A percentile compares a stretch with the other conserved stretches of the same genome.
Evolutionary conservation across 2,329 filamentous ascomycete species (phyloP).

Genomic region (Septoria linicola): DNA sequence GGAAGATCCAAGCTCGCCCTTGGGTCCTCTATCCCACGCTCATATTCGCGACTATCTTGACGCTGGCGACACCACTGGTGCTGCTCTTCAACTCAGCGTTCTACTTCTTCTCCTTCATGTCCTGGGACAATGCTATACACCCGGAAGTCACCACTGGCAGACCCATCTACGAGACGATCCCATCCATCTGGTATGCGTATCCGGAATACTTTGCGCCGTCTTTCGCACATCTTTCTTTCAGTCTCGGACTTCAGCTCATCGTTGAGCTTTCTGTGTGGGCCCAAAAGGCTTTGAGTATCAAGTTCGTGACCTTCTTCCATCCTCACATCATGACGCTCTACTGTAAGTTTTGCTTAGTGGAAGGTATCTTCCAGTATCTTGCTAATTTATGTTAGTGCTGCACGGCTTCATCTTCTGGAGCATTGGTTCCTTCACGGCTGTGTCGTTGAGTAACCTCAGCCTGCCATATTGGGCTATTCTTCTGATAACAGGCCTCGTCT

Average conservation of each 20-base stretch:
- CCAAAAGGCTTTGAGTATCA: slow-evolving; percentile 45
- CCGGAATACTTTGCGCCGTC: slow-evolving; percentile 48
- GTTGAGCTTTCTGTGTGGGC: slow-evolving; percentile 41
- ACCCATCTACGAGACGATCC: slow-evolving; percentile 45
- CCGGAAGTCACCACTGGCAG: slow-evolving; percentile 45
- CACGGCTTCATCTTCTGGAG: slow-evolving; percentile 51
- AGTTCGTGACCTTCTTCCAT: slow-evolving; percentile 45
- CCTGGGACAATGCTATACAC: slow-evolving; percentile 46
- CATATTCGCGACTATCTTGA: slow-evolving; percentile 38
- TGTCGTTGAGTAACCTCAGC: slow-evolving; percentile 35
- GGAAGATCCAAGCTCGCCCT: slow-evolving; percentile 40
- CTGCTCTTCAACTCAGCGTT: slow-evolving; percentile 41
- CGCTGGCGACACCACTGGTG: slow-evolving; percentile 40
- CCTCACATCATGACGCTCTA: slow-evolving; percentile 54
- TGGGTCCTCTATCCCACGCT: slow-evolving; percentile 42
- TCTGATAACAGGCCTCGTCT: slow-evolving; percentile 39
- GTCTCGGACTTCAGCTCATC: slow-evolving; percentile 37
- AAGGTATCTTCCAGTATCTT: neutral
- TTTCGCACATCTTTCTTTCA: slow-evolving; percentile 46
- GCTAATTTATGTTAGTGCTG: slow-evolving; percentile 35
- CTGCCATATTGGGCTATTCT: slow-evolving; percentile 40
- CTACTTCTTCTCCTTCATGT: slow-evolving; percentile 41
- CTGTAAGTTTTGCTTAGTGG: slow-evolving; percentile 23
- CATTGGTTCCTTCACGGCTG: slow-evolving; percentile 41
- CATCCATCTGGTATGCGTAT: slow-evolving; percentile 47